These are phyloP conservation scores for Aspergillus japonicus DNA, from an alignment of 2,329 filamentous ascomycete species.

Conservation along the genomic window DNA sequence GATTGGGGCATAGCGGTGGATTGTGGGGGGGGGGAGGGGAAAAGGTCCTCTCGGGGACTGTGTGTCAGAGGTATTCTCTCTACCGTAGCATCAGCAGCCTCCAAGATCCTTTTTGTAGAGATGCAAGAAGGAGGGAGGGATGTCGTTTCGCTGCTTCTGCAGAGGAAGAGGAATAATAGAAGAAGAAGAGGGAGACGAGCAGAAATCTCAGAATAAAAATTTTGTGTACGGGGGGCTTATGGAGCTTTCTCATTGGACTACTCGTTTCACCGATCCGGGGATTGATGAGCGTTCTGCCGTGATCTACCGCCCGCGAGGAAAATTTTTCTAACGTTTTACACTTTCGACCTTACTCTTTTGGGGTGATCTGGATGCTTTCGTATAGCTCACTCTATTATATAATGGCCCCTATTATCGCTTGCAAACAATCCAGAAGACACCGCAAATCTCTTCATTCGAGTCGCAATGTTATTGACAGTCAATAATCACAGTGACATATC, in stretches of 20 bases:
- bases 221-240: conserved; percentile 24
- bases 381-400: neutral
- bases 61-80: conserved; percentile 31
- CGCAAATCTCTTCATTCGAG: neutral
- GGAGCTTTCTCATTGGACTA: conserved; percentile 25
- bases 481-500: neutral
- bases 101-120: conserved; percentile 24
- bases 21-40: conserved; percentile 21
- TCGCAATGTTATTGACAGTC: neutral
- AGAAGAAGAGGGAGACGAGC: conserved; percentile 21
- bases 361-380: neutral
- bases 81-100: conserved; percentile 42
- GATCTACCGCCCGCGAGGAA: conserved; percentile 18
- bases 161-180: conserved; percentile 26
- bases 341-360: neutral
- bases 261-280: conserved; percentile 21
- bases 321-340: conserved; percentile 13
- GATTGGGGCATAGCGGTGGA: conserved; percentile 32
- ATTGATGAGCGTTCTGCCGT: conserved; percentile 19
- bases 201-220: conserved; percentile 26
- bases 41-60: conserved; percentile 42
- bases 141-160: conserved; percentile 29
- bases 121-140: conserved; percentile 16
- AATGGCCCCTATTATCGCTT: neutral
- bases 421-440: neutral